phyloP scores from a whole-genome alignment of 1,139 yeast species.

The Candida frijolesensis region DNA sequence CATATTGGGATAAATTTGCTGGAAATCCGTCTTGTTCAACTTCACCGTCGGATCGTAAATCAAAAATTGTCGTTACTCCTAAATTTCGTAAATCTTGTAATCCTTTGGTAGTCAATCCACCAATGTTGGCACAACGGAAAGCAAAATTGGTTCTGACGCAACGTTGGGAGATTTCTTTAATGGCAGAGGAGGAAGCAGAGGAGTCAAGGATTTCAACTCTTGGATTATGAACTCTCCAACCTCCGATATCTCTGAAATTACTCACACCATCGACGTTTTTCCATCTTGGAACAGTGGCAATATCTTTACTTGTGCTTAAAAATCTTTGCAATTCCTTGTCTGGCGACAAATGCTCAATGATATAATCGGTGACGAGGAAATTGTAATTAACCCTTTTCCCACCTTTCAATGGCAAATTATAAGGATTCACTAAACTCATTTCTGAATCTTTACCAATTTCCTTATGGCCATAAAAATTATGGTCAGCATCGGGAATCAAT shows the following conservation, averaged over 20 bases:
- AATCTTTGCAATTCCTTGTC: constrained; percentile 57
- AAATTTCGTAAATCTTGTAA: constrained; percentile 38
- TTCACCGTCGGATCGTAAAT: constrained; percentile 69
- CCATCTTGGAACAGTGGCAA: constrained; percentile 56
- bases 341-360: constrained; percentile 55
- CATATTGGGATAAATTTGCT: constrained; percentile 34
- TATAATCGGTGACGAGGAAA: constrained; percentile 51
- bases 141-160: constrained; percentile 57
- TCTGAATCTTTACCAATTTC: constrained; percentile 33
- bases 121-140: constrained; percentile 67
- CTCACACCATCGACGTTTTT: constrained; percentile 64
- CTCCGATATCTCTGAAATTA: constrained; percentile 83
- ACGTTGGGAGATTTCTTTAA: constrained; percentile 19
- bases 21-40: constrained; percentile 53
- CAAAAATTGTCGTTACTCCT: constrained; percentile 62
- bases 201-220: constrained; percentile 19
- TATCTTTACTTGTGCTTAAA: constrained; percentile 32
- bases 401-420: constrained; percentile 45
- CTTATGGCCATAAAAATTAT: constrained; percentile 66
- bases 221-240: constrained; percentile 54
- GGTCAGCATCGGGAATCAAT: constrained; percentile 72
- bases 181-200: background rate
- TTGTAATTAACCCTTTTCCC: constrained; percentile 57
- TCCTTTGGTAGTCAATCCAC: constrained; percentile 52
- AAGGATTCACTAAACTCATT: constrained; percentile 36